Evolutionary conservation across 495 filamentous ascomycete species (phyloP).

Genomic region (Rhizodiscina lignyota): DNA sequence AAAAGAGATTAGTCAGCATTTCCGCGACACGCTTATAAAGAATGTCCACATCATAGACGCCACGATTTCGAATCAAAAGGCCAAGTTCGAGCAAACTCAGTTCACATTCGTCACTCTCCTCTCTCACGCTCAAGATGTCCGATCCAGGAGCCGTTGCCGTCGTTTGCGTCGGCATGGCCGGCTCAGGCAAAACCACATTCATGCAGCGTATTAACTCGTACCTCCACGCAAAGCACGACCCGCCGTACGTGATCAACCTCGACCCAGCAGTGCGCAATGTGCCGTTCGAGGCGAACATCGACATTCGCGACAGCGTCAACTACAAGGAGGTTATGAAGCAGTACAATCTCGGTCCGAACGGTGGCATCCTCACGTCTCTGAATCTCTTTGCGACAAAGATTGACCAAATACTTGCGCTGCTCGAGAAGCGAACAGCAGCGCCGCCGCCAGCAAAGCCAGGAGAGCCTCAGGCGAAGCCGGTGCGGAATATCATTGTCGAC

Average conservation of each 20-base stretch:
- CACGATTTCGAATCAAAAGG: too few species aligned
- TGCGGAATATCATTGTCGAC: conserved; percentile 76
- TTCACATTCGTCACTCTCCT: too few species aligned
- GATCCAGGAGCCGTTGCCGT: conserved; percentile 45
- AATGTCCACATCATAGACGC: too few species aligned
- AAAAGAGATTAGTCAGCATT: too few species aligned
- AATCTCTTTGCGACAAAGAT: conserved; percentile 97
- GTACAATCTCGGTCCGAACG: conserved; percentile 95
- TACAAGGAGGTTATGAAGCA: conserved; percentile 99
- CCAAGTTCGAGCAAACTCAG: too few species aligned
- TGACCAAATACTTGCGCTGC: conserved; percentile 74
- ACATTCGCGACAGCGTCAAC: conserved; percentile 96
- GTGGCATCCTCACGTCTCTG: conserved; percentile 88
- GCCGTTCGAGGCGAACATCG: conserved; percentile 96
- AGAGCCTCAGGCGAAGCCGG: conserved; percentile 40
- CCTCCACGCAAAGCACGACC: conserved; percentile 54
- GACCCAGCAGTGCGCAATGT: conserved; percentile 87
- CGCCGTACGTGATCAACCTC: conserved; percentile 91
- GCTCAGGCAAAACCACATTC: conserved; percentile 95
- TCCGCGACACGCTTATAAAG: too few species aligned
- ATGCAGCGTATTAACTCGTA: conserved; percentile 94
- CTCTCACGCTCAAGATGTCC: too few species aligned
- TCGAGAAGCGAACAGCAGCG: conserved; percentile 55
- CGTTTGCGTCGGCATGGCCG: conserved; percentile 96
- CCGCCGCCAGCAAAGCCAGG: conserved; percentile 6